Conservation (phyloP, 306 rosid species). For the Malus sylvestris region DNA sequence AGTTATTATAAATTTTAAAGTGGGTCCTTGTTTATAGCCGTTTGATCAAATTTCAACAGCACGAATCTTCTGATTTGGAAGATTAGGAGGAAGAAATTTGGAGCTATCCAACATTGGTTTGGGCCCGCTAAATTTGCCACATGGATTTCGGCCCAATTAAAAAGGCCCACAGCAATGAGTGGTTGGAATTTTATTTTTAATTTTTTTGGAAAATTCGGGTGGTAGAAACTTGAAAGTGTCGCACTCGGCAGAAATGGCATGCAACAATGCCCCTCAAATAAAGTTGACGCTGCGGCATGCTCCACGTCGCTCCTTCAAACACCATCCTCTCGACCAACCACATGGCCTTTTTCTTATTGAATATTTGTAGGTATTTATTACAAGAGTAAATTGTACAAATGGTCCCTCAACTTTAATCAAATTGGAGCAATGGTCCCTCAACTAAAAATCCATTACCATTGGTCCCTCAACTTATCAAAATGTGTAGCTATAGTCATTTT, state of each 20-base stretch:
- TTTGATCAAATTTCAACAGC: too few relatives aligned
- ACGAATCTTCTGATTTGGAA: too few relatives aligned
- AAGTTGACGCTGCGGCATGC: conserved; percentile 5
- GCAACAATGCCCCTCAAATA: background rate
- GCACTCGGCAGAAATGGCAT: background rate
- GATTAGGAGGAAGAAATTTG: too few relatives aligned
- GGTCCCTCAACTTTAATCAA: too few relatives aligned
- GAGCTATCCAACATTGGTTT: background rate
- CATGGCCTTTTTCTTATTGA: background rate
- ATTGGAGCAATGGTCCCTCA: too few relatives aligned
- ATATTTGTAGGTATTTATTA: too few relatives aligned
- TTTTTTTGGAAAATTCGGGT: background rate
- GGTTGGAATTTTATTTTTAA: background rate
- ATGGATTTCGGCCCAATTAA: background rate
- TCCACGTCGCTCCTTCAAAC: conserved; percentile 32
- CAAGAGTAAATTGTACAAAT: too few relatives aligned
- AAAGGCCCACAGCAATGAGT: background rate
- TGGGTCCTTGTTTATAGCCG: too few relatives aligned
- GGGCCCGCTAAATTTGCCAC: background rate
- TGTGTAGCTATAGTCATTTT: too few relatives aligned
- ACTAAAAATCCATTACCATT: too few relatives aligned
- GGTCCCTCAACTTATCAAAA: too few relatives aligned
- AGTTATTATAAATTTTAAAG: too few relatives aligned
- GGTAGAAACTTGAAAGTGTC: background rate
- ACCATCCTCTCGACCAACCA: background rate